phyloP scores from a whole-genome alignment of 2,329 filamentous ascomycete species.

The Falciphora oryzae region DNA sequence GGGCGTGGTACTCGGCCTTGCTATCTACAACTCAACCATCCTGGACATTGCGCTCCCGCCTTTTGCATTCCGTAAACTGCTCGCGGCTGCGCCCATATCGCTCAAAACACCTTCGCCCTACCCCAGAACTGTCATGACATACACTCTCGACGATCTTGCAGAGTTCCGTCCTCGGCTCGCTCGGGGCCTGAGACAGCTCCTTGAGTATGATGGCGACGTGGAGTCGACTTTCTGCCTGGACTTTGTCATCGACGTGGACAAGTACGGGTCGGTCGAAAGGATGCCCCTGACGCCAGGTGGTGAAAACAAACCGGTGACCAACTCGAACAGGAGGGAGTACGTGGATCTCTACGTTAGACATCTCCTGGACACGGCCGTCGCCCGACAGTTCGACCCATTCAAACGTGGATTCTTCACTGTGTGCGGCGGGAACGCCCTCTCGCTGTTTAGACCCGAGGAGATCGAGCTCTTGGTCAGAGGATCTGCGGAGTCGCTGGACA shows the following conservation, averaged over 20 bases:
- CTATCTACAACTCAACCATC: conserved; percentile 93
- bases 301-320: conserved; percentile 72
- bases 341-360: conserved; percentile 80
- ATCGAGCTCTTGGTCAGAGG: conserved; percentile 84
- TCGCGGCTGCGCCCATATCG: conserved; percentile 66
- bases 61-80: conserved; percentile 82
- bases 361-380: conserved; percentile 70
- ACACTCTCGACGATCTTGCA: conserved; percentile 74
- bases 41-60: conserved; percentile 82
- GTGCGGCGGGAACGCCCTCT: conserved; percentile 81
- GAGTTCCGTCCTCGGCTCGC: conserved; percentile 76
- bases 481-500: conserved; percentile 77
- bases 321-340: conserved; percentile 75
- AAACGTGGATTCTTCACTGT: conserved; percentile 91
- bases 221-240: conserved; percentile 74
- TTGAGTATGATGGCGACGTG: conserved; percentile 82
- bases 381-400: conserved; percentile 86
- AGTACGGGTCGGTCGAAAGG: conserved; percentile 62
- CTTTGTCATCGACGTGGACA: conserved; percentile 72
- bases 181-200: conserved; percentile 64
- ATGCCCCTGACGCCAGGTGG: conserved; percentile 71
- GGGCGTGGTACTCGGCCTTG: conserved; percentile 78
- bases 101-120: conserved; percentile 48
- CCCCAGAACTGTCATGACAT: conserved; percentile 58
- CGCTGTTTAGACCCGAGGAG: conserved; percentile 82